These are phyloP conservation scores for Coemansia guatemalensis DNA, from an alignment of 192 early-diverging fungal genomes.

Conservation along the genomic window DNA sequence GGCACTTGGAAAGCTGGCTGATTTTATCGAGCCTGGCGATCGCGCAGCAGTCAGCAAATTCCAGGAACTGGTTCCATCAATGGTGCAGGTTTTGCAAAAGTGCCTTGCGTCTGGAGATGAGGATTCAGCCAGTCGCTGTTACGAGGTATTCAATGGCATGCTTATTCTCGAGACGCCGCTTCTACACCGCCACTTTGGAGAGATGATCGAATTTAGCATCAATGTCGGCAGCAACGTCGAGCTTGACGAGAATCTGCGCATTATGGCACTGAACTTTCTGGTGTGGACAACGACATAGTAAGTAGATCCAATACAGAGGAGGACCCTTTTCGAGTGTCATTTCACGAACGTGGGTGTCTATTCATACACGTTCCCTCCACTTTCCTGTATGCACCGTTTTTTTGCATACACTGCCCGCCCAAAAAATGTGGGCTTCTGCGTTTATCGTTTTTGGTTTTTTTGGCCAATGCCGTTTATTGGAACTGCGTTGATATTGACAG, in stretches of 20 bases:
- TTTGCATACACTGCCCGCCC: too few species aligned
- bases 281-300: slow-evolving; percentile 66
- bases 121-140: slow-evolving; percentile 72
- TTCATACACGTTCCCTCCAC: neutral
- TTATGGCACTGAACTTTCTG: slow-evolving; percentile 78
- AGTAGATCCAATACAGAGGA: slow-evolving; percentile 28
- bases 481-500: neutral
- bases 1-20: slow-evolving; percentile 79
- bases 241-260: slow-evolving; percentile 68
- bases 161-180: slow-evolving; percentile 80
- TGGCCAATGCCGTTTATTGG: neutral
- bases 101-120: slow-evolving; percentile 74
- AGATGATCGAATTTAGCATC: slow-evolving; percentile 81
- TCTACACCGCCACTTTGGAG: slow-evolving; percentile 72
- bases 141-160: slow-evolving; percentile 85
- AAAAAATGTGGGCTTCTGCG: neutral
- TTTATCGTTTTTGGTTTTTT: neutral
- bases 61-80: slow-evolving; percentile 72
- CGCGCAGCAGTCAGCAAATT: slow-evolving; percentile 70
- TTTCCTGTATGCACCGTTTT: neutral
- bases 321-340: neutral
- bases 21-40: slow-evolving; percentile 73
- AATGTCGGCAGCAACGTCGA: slow-evolving; percentile 67
- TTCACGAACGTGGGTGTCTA: neutral
- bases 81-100: slow-evolving; percentile 83